Base-by-base conservation (phyloP, 352 stramenopile genomes). In the Peronospora destructor region DNA sequence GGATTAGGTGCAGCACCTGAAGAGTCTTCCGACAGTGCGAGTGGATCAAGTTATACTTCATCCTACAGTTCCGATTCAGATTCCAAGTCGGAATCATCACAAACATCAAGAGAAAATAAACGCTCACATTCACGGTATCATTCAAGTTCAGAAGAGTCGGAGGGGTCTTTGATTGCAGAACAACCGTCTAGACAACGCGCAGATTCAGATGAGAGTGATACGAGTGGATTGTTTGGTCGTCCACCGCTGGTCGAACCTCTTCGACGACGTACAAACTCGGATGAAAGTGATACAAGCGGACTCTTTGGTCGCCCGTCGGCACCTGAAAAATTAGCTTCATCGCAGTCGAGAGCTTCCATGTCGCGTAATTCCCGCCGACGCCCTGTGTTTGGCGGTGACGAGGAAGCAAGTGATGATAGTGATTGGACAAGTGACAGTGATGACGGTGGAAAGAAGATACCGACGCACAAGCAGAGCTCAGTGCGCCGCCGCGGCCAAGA, bases 1-100 rank as follows among this genome's bases (percentile, higher is more conserved):
- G 84, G 84, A 7, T 49, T 94, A 10, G 81, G 84, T 9, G 81
- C 78, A 0, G 75, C 79, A 0, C 82, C 82, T 0, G 82, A 87
- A 17, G 66, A 81, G 10, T 62, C 72, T 23, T 62, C 45, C 0
- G 61, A 70, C n/a, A 72, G 61, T 16, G 74, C 79, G 10, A 84
- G 76, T 29, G 73, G 83, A 14, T 84, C 70, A 29, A 73, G 76
- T 43, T 73, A 78, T 38, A 69, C 45, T 0, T 86, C 76, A 10
- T 82, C 72, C 2, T 85, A 87, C 55, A 87, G 73, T 50, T 86
- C 72, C 13, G 75, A 88, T 39, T 68, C 60, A n/a, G 52, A 53
- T 6, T 66, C 58, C 11, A 48, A 53, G 6, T 63, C 55, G 2
- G 70, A 76, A 14, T 83, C 73, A 5, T 52, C 44, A 11, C 19